Evolutionary conservation across 129 eudicot species (phyloP).

Genomic region (Helichrysum umbraculigerum): DNA sequence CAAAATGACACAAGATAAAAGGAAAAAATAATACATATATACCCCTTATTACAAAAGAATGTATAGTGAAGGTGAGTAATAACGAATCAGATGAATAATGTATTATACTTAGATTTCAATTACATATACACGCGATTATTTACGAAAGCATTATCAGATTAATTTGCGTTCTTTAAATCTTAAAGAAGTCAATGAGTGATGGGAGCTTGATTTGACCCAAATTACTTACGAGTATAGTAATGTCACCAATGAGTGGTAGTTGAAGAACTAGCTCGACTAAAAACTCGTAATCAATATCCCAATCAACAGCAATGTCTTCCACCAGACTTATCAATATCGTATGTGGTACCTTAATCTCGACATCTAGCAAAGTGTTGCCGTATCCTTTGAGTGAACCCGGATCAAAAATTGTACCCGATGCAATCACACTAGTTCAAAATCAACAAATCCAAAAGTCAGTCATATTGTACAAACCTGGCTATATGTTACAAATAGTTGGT

Average conservation of each 20-base stretch:
- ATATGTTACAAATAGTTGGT: background rate
- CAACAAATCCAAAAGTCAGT: slow-evolving; percentile 12
- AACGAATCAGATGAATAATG: background rate
- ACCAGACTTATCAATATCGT: slow-evolving; percentile 22
- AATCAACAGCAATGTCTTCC: slow-evolving; percentile 33
- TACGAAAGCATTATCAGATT: slow-evolving; percentile 5
- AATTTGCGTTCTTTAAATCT: background rate
- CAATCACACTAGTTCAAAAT: slow-evolving; percentile 31
- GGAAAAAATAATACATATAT: too few relatives aligned
- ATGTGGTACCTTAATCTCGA: slow-evolving; percentile 31
- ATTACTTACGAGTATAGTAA: slow-evolving; percentile 25
- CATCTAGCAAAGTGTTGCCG: slow-evolving; percentile 27
- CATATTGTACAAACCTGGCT: background rate
- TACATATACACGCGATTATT: background rate
- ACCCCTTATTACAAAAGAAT: too few relatives aligned
- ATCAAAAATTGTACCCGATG: slow-evolving; percentile 28
- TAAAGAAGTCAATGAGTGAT: slow-evolving; percentile 23
- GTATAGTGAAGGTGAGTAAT: too few relatives aligned
- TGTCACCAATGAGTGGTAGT: slow-evolving; percentile 31
- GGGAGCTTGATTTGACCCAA: slow-evolving; percentile 40
- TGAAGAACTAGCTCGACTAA: slow-evolving; percentile 26
- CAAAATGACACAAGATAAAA: too few relatives aligned
- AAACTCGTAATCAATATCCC: slow-evolving; percentile 44
- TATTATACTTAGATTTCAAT: background rate
- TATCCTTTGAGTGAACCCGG: slow-evolving; percentile 31